Percentiles rank a stretch among this genome's conserved stretches.
These are phyloP conservation scores for Citrus unshiu DNA, from an alignment of 345 rosid genomes.

Conservation along the genomic window DNA sequence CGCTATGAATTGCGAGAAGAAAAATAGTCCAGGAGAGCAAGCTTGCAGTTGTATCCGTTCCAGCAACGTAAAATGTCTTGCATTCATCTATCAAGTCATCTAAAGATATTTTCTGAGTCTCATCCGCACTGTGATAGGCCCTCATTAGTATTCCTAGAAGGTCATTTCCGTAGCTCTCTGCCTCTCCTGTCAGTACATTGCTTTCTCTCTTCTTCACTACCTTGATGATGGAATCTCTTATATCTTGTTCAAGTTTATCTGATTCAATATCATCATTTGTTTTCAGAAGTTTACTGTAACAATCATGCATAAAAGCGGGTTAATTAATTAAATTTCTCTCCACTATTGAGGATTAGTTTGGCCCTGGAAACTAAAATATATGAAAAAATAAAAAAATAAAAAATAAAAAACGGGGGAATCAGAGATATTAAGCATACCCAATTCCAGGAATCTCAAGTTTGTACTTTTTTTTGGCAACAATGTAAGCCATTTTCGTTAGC, in stretches of 20 bases:
- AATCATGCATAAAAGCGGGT: no score
- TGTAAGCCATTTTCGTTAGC: slow-evolving; percentile 19
- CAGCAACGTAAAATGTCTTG: slow-evolving; percentile 33
- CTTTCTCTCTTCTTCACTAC: slow-evolving; percentile 27
- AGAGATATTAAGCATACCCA: slow-evolving; percentile 13
- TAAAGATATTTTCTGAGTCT: slow-evolving; percentile 20
- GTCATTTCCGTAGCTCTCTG: slow-evolving; percentile 22
- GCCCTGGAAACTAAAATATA: neutral
- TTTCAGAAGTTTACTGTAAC: slow-evolving; percentile 21
- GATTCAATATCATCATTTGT: slow-evolving; percentile 13
- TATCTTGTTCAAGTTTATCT: slow-evolving; percentile 10
- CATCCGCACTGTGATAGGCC: slow-evolving; percentile 21
- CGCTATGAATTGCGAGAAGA: slow-evolving; percentile 36
- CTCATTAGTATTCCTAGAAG: slow-evolving; percentile 27
- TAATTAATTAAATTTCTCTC: no score
- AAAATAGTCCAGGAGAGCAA: slow-evolving; percentile 35
- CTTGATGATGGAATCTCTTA: slow-evolving; percentile 5
- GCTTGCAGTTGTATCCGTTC: slow-evolving; percentile 15
- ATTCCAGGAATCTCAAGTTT: slow-evolving; percentile 26
- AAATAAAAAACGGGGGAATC: no score
- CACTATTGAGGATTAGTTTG: no score
- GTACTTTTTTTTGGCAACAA: slow-evolving; percentile 9
- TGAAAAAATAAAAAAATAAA: neutral
- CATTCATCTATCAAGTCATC: slow-evolving; percentile 47
- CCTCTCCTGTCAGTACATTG: neutral